Conservation (phyloP, 139 green algal genomes). For the Penium margaritaceum region DNA sequence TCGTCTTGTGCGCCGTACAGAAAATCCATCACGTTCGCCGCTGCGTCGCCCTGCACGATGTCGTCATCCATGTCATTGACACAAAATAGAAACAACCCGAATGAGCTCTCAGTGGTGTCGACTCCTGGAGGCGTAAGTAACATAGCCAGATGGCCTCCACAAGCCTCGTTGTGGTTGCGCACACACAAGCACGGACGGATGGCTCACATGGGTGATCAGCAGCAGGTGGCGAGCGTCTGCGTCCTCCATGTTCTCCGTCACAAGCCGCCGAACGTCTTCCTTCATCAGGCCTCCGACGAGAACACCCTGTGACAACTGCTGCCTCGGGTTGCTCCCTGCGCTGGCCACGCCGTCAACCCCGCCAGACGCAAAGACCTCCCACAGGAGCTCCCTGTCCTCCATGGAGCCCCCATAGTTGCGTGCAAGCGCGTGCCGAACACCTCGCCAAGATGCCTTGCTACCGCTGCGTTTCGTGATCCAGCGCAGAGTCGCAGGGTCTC, state of each 20-base stretch:
- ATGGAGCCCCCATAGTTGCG: constrained; percentile 29
- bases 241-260: constrained; percentile 20
- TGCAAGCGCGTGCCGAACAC: neutral
- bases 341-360: no score
- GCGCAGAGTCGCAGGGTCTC: no score
- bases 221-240: constrained; percentile 25
- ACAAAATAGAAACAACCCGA: neutral
- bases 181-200: neutral
- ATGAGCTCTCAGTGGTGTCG: neutral
- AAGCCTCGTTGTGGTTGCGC: no score
- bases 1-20: neutral
- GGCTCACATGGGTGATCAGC: constrained; percentile 16
- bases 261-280: neutral
- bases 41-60: constrained; percentile 1
- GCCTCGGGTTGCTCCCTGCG: no score
- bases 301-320: neutral
- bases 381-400: neutral
- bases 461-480: neutral
- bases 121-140: neutral
- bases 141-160: neutral
- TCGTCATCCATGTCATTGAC: neutral
- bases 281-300: neutral
- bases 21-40: neutral
- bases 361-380: constrained; percentile 10
- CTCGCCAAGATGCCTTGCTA: neutral